Evolutionary conservation across 257 asterid species (phyloP).

Genomic region (Lantana camara): DNA sequence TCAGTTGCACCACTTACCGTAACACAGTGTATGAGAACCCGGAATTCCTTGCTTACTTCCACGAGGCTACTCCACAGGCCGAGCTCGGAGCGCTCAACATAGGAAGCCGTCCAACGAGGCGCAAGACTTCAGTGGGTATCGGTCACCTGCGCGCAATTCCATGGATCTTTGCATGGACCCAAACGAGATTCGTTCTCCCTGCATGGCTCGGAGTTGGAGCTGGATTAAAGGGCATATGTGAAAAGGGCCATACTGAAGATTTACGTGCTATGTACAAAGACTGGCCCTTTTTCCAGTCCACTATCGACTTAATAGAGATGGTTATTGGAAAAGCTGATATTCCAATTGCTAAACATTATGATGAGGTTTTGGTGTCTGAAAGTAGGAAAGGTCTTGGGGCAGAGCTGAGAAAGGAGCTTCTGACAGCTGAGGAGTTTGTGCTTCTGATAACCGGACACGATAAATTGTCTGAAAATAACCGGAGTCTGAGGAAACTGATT

Average conservation of each 20-base stretch:
- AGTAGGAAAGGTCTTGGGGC: slow-evolving; percentile 68
- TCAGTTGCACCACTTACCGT: slow-evolving; percentile 70
- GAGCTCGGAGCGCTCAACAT: slow-evolving; percentile 93
- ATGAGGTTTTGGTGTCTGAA: slow-evolving; percentile 79
- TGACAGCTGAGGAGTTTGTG: slow-evolving; percentile 68
- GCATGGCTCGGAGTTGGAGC: slow-evolving; percentile 99
- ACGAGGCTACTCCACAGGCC: slow-evolving; percentile 95
- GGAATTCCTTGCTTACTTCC: slow-evolving; percentile 82
- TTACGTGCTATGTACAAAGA: slow-evolving; percentile 87
- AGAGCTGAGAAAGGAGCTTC: slow-evolving; percentile 74
- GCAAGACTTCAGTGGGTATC: slow-evolving; percentile 71
- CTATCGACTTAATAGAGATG: slow-evolving; percentile 92
- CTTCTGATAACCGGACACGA: slow-evolving; percentile 79
- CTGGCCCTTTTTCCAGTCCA: slow-evolving; percentile 94
- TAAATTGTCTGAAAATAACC: slow-evolving; percentile 70
- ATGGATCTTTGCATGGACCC: slow-evolving; percentile 98
- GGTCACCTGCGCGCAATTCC: slow-evolving; percentile 91
- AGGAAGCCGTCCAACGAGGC: slow-evolving; percentile 92
- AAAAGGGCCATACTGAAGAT: slow-evolving; percentile 73
- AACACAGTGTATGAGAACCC: slow-evolving; percentile 88
- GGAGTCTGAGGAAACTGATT: slow-evolving; percentile 67
- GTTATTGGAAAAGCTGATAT: slow-evolving; percentile 87
- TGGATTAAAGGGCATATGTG: slow-evolving; percentile 77
- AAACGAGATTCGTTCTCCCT: slow-evolving; percentile 89
- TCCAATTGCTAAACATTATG: slow-evolving; percentile 83